Evolutionary conservation across 2,329 filamentous ascomycete genomes (phyloP), one percentile per base, ranked within the genome.

Genomic region (Ophiobolus disseminans): DNA sequence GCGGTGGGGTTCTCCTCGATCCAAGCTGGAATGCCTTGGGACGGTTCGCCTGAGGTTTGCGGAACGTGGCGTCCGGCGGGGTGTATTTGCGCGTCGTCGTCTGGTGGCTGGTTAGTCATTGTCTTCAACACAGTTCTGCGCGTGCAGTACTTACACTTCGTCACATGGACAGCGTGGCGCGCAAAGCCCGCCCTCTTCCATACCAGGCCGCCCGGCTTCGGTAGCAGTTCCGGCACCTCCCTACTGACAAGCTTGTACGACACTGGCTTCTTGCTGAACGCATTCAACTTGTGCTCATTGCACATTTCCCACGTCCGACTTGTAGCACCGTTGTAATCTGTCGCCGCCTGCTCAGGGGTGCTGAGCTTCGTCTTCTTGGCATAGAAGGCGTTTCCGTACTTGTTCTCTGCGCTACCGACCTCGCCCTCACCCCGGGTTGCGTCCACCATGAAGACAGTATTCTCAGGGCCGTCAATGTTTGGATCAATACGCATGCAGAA

Each of bases 181-280:
- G 92, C 90, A 63, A 96, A 97, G 0, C 88, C 90, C 1, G 91
- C 92, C 16, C 92, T 82, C 75, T 95, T 95, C 88, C 90, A 95
- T 5, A 95, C 91, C 19, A 97, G 71, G 1, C 89, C 86, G 1
- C 87, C 87, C 53, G 88, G 84, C 76, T 91, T 94, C 2, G 92
- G 91, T 8, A 97, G 76, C 14, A 97, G 76, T 0, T 80, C 76
- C 0, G 92, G 89, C 0, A 93, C 87, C 65, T 96, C 92, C 35
- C 92, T 81, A 70, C 89, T 93, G 28, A 96, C 90, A 1, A 97
- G 83, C 79, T 96, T 96, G 73, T 96, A 97, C 43, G 84, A 86
- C 0, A 87, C 85, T 0, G 91, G 90, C 76, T 94, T 95, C 70
- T 89, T 85, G 72, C 88, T 92, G 77, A 92, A 87, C 0, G 89